These are phyloP conservation scores for Jaapia argillacea DNA, from an alignment of 768 basidiomycete genomes.

Conservation along the genomic window DNA sequence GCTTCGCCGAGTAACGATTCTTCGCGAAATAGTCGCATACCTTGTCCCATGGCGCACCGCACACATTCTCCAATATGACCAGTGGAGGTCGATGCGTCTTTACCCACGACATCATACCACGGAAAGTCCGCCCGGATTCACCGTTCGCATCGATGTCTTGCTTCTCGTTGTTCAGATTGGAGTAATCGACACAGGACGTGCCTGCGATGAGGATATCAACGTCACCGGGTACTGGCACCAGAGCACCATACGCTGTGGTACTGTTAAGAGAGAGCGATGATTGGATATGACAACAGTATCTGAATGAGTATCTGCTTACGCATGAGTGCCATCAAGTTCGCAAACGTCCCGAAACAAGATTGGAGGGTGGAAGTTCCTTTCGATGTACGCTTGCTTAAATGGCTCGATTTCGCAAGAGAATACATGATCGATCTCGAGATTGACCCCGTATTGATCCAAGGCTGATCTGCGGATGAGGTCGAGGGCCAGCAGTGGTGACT, in stretches of 20 bases:
- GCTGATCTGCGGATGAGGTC: slow-evolving; percentile 75
- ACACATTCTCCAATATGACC: slow-evolving; percentile 95
- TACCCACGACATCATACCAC: slow-evolving; percentile 93
- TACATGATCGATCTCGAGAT: slow-evolving; percentile 77
- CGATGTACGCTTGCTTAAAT: slow-evolving; percentile 96
- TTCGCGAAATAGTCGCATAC: slow-evolving; percentile 71
- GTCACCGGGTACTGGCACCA: slow-evolving; percentile 79
- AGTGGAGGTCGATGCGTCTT: slow-evolving; percentile 76
- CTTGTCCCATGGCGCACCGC: slow-evolving; percentile 75
- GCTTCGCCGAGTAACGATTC: slow-evolving; percentile 66
- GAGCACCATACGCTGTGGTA: slow-evolving; percentile 85
- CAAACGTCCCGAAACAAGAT: slow-evolving; percentile 90
- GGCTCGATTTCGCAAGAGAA: slow-evolving; percentile 97
- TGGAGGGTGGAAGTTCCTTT: slow-evolving; percentile 90
- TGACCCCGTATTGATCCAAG: slow-evolving; percentile 50
- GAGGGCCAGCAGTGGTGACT: slow-evolving; percentile 86
- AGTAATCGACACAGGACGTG: slow-evolving; percentile 95
- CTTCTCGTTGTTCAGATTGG: slow-evolving; percentile 89
- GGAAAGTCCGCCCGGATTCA: slow-evolving; percentile 89
- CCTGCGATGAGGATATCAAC: slow-evolving; percentile 89
- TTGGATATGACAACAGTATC: neutral
- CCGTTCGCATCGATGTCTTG: slow-evolving; percentile 85
- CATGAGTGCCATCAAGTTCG: slow-evolving; percentile 70
- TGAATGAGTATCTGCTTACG: slow-evolving; percentile 37
- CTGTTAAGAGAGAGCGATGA: slow-evolving; percentile 25